Evolutionary conservation across 805 yeast species (phyloP).

Genomic region (Saccharomycopsis lassenensis): DNA sequence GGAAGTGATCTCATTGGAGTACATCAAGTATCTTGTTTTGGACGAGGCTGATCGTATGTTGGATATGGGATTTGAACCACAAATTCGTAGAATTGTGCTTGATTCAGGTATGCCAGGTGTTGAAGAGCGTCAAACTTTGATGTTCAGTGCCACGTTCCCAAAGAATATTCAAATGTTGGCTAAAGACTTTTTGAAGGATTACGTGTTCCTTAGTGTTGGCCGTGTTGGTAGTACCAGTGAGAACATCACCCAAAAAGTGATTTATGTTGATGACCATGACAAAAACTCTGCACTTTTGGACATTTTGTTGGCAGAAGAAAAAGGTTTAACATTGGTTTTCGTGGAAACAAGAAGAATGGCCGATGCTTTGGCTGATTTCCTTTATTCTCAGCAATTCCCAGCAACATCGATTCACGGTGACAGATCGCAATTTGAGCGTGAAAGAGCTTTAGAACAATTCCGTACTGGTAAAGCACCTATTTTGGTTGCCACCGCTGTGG

Average conservation of each 20-base stretch:
- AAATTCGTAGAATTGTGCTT: constrained; percentile 95
- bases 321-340: constrained; percentile 84
- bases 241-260: constrained; percentile 89
- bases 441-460: constrained; percentile 90
- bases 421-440: constrained; percentile 96
- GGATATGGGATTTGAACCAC: constrained; percentile 99
- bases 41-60: constrained; percentile 99
- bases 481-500: constrained; percentile 98
- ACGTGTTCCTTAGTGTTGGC: constrained; percentile 94
- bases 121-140: constrained; percentile 84
- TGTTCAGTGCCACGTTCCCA: constrained; percentile 99
- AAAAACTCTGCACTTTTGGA: constrained; percentile 86
- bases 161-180: constrained; percentile 95
- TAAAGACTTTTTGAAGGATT: constrained; percentile 90
- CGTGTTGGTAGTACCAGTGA: constrained; percentile 99
- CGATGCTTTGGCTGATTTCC: constrained; percentile 85
- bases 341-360: constrained; percentile 99
- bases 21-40: constrained; percentile 85
- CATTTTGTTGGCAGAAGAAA: constrained; percentile 68
- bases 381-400: constrained; percentile 80
- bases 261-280: constrained; percentile 87
- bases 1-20: constrained; percentile 80
- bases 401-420: constrained; percentile 99
- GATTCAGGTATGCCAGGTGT: constrained; percentile 97
- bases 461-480: constrained; percentile 86